Evolutionary conservation across 345 rosid genomes (phyloP), one percentile per base, ranked within the genome.

Genomic region (Hibiscus trionum): DNA sequence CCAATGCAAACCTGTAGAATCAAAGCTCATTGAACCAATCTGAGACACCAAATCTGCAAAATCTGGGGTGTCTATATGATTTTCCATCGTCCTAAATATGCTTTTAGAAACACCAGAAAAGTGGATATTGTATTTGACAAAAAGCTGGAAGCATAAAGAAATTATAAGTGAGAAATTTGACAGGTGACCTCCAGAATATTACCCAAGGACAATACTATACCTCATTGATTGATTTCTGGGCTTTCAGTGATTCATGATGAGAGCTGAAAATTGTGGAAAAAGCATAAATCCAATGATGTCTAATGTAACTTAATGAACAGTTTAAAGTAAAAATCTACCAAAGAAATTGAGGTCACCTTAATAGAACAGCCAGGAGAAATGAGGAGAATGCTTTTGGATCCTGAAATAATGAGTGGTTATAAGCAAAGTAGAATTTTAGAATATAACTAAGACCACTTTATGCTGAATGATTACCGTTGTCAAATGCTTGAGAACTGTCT

Each of bases 61-160:
- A 75, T 88, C 86, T 64, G 90, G 77, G 29, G 86, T 89, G 80
- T 90, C 97, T 60, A 66, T 71, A 39, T 76, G 85, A 84, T 78
- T 81, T 66, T 83, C 92, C 77, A 84, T 59, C 61, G 86, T 73
- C 86, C 80, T 85, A 81, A 89, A 85, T 67, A 90, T 85, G 88
- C 84, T 93, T 85, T 79, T 86, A 68, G 97, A 90, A 53, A 95
- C 87, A 73, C 97, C 99, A 65, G 89, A 84, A 58, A 92, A 95
- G 86, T 89, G 82, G 78, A 90, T 95, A 83, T 95, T 95, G 88
- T 88, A 95, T 82, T 89, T 92, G 86, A 95, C 99, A 87, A 95
- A 95, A 72, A 95, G 93, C 99, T 95, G 97, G 78, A 67, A 67
- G 62, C 64, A 77, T 12, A 71, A 53, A 79, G 73, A 66, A 71